Evolutionary conservation across 2,329 filamentous ascomycete species (phyloP).

Genomic region (Pseudocercospora eumusae): DNA sequence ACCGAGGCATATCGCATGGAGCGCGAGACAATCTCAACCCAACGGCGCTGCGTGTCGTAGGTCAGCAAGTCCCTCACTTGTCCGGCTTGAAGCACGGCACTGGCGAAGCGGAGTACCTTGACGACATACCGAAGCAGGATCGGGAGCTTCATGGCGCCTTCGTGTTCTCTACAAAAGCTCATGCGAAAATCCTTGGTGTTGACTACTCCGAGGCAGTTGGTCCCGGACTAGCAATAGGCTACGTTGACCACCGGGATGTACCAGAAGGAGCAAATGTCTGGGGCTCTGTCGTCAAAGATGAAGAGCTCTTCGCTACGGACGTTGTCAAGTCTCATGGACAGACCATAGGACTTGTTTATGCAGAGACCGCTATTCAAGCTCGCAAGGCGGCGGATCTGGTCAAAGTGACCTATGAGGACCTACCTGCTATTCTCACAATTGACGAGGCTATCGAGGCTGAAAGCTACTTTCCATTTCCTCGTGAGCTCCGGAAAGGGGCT

Average conservation of each 20-base stretch:
- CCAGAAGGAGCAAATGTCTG: neutral
- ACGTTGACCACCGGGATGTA: neutral
- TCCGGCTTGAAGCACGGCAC: slow-evolving; percentile 66
- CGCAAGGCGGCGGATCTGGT: slow-evolving; percentile 49
- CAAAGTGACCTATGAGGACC: slow-evolving; percentile 83
- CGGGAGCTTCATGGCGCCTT: neutral
- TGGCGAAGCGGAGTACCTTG: neutral
- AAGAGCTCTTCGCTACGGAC: neutral
- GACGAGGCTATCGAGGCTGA: slow-evolving; percentile 90
- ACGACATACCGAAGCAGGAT: neutral
- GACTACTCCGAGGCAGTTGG: neutral
- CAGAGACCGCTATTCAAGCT: neutral
- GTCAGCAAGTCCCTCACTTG: slow-evolving; percentile 72
- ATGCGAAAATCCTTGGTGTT: neutral
- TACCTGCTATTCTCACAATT: slow-evolving; percentile 87
- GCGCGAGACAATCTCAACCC: slow-evolving; percentile 82
- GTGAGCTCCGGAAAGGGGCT: slow-evolving; percentile 69
- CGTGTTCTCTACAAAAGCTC: neutral
- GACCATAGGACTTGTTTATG: neutral
- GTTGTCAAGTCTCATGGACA: neutral
- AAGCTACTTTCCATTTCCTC: slow-evolving; percentile 81
- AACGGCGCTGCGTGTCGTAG: slow-evolving; percentile 87
- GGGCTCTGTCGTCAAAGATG: neutral
- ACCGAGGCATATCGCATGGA: slow-evolving; percentile 86
- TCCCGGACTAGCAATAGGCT: neutral